Conservation (phyloP, 148 eudicot species). For the Camellia lanceoleosa region DNA sequence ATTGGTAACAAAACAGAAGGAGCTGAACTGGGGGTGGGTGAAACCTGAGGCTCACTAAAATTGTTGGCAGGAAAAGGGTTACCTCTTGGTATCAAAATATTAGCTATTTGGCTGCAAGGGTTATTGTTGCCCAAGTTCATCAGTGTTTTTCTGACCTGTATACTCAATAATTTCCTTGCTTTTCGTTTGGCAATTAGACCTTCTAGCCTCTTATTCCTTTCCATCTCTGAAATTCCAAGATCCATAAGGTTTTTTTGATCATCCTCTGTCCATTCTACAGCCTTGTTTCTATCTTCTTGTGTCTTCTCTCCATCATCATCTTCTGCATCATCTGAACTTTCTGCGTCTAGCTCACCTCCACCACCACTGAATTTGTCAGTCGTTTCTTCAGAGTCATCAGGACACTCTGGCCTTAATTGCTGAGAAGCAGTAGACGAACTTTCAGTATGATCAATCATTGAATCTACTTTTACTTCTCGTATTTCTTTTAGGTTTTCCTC, state of each 20-base stretch:
- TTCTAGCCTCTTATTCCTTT: conserved; percentile 65
- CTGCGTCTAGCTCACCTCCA: conserved; percentile 21
- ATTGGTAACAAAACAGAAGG: conserved; percentile 55
- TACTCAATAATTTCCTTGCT: conserved; percentile 48
- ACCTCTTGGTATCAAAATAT: conserved; percentile 28
- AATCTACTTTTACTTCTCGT: conserved; percentile 27
- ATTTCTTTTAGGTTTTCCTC: conserved; percentile 40
- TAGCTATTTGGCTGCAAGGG: conserved; percentile 19
- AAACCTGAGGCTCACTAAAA: conserved; percentile 10
- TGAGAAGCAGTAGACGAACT: conserved; percentile 17
- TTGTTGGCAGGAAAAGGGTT: conserved; percentile 9
- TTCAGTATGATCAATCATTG: conserved; percentile 1
- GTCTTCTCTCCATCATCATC: conserved; percentile 35
- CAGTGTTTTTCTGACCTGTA: conserved; percentile 42
- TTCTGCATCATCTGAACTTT: conserved; percentile 35
- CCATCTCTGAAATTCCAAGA: conserved; percentile 56
- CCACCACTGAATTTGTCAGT: conserved; percentile 3
- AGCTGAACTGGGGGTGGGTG: conserved; percentile 62
- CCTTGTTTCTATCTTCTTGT: conserved; percentile 36
- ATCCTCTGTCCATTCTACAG: conserved; percentile 51
- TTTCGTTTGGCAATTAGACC: conserved; percentile 62
- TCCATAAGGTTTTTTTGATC: conserved; percentile 57
- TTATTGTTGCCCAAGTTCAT: conserved; percentile 26
- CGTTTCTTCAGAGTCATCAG: conserved; percentile 12
- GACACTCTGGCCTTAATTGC: not conserved